Percentiles rank a stretch among this genome's conserved stretches.
phyloP scores from a whole-genome alignment of 192 early-diverging fungal genomes.

The Coemansia nantahalensis region DNA sequence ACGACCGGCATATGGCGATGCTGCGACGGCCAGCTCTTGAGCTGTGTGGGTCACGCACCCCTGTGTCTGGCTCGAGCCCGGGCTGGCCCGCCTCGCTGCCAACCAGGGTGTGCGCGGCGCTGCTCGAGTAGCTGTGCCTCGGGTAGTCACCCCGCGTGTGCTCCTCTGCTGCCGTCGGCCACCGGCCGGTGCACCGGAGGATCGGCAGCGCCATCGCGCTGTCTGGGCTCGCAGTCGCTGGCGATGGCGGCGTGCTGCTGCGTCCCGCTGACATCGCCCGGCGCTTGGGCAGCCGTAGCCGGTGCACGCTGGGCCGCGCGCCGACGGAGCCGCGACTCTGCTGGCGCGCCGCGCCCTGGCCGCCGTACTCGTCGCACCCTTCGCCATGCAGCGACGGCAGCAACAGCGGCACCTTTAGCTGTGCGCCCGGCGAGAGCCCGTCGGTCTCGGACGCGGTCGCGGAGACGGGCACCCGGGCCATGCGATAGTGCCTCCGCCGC shows the following conservation, averaged over 20 bases:
- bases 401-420: slow-evolving; percentile 19
- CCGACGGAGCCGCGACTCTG: slow-evolving; percentile 17
- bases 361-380: slow-evolving; percentile 27
- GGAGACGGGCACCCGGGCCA: slow-evolving; percentile 1
- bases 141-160: background rate
- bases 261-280: slow-evolving; percentile 34
- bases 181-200: slow-evolving; percentile 3
- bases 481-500: background rate
- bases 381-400: slow-evolving; percentile 28
- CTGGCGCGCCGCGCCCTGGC: slow-evolving; percentile 11
- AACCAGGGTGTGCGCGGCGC: background rate
- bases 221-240: slow-evolving; percentile 7
- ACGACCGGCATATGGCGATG: slow-evolving; percentile 37
- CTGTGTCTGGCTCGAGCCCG: slow-evolving; percentile 4
- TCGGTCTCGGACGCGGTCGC: slow-evolving; percentile 5
- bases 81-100: slow-evolving; percentile 1
- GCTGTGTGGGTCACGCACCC: slow-evolving; percentile 36
- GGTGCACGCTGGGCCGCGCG: slow-evolving; percentile 17
- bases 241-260: slow-evolving; percentile 24
- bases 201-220: slow-evolving; percentile 20
- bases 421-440: slow-evolving; percentile 2
- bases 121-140: background rate
- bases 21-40: slow-evolving; percentile 32
- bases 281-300: slow-evolving; percentile 47
- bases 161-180: slow-evolving; percentile 2